These are phyloP conservation scores for Alternaria sp. DNA, from an alignment of 2,329 filamentous ascomycete species.

Conservation along the genomic window DNA sequence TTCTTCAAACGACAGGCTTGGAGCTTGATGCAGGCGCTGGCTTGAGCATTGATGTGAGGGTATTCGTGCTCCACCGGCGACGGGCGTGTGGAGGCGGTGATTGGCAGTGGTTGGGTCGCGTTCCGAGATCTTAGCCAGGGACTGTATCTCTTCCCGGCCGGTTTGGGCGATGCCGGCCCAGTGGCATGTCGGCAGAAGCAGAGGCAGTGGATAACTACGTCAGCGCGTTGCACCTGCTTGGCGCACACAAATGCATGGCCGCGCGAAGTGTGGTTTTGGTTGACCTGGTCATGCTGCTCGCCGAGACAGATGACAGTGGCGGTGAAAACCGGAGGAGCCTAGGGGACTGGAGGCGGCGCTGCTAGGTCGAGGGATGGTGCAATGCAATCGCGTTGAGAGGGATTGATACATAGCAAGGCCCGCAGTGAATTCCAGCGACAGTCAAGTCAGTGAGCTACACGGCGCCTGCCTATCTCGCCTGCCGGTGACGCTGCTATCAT, in stretches of 20 bases:
- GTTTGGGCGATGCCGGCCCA: constrained; percentile 16
- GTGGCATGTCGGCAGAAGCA: constrained; percentile 6
- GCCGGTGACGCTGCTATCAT: constrained; percentile 6
- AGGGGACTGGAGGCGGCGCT: not conserved
- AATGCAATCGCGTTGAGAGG: constrained; percentile 2
- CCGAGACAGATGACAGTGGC: constrained; percentile 16
- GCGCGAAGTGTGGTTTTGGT: constrained; percentile 4
- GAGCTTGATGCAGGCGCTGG: constrained; percentile 20
- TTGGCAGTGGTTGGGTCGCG: constrained; percentile 18
- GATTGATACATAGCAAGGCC: not conserved
- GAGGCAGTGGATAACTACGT: constrained; percentile 26
- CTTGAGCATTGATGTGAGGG: constrained; percentile 25
- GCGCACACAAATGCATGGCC: constrained; percentile 2
- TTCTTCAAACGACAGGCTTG: constrained; percentile 29
- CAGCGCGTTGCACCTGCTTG: constrained; percentile 28
- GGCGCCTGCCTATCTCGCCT: constrained; percentile 26
- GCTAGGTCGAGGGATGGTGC: not conserved
- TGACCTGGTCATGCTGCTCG: constrained; percentile 14
- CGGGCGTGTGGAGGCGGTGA: constrained; percentile 17
- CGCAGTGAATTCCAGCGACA: not conserved
- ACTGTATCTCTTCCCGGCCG: constrained; percentile 24
- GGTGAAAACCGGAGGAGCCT: constrained; percentile 14
- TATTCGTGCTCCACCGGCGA: constrained; percentile 20
- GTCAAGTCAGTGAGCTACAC: constrained; percentile 18
- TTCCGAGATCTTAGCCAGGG: constrained; percentile 24